Conservation (phyloP, 768 basidiomycete genomes). For the Pluteus cervinus region DNA sequence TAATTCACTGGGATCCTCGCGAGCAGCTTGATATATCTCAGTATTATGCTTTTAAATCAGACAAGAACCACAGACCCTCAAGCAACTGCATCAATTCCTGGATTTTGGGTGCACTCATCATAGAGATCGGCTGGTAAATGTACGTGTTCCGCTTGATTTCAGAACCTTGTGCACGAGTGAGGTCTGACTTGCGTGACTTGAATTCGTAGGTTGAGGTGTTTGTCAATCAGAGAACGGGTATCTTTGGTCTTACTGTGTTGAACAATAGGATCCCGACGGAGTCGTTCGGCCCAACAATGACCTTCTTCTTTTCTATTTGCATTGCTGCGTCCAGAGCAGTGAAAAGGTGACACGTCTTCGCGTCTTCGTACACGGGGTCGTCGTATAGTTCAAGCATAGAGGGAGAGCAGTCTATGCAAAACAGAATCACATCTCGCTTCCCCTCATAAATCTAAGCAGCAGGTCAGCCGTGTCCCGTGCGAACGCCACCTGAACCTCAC, state of each 20-base stretch:
- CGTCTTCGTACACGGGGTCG: conserved; percentile 57
- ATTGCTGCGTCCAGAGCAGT: conserved; percentile 78
- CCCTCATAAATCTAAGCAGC: conserved; percentile 66
- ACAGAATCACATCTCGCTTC: conserved; percentile 84
- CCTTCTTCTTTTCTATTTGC: conserved; percentile 86
- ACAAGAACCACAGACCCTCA: conserved; percentile 47
- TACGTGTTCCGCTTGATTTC: conserved; percentile 67
- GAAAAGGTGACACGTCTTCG: conserved; percentile 70
- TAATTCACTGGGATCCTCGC: conserved; percentile 56
- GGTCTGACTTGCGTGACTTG: no score
- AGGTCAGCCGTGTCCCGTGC: no score
- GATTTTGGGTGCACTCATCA: conserved; percentile 76
- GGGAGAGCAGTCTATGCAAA: conserved; percentile 90
- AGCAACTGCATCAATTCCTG: conserved; percentile 73
- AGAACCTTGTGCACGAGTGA: conserved; percentile 37
- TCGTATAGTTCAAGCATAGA: conserved; percentile 79
- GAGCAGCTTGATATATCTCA: conserved; percentile 40
- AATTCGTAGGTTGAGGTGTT: no score
- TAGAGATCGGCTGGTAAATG: conserved; percentile 71
- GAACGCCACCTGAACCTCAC: conserved; percentile 27
- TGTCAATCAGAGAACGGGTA: no score
- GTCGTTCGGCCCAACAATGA: conserved; percentile 84
- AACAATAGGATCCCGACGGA: conserved; percentile 87
- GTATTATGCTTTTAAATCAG: neutral
- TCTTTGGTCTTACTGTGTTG: conserved; percentile 84